Percentiles rank a stretch among this genome's conserved stretches.
Evolutionary conservation across 768 basidiomycete genomes (phyloP).

Genomic region (Tephrocybe sp.): DNA sequence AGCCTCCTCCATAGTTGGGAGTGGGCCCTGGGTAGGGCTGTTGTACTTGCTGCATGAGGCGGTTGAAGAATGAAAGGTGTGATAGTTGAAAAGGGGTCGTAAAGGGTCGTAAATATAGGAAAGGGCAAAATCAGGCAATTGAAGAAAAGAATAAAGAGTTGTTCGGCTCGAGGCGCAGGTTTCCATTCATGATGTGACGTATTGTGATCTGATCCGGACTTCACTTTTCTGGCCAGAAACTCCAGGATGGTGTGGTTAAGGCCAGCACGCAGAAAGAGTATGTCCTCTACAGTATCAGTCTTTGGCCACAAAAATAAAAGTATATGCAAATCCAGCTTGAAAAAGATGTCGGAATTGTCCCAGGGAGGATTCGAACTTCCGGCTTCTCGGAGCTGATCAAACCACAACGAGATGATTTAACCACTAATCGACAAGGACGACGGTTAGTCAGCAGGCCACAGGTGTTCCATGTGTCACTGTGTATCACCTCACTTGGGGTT

Average conservation of each 20-base stretch:
- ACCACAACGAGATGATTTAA: slow-evolving; percentile 3
- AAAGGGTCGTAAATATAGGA: slow-evolving; percentile 1
- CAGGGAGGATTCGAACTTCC: not conserved
- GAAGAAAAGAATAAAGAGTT: not conserved
- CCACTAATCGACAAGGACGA: slow-evolving; percentile 2
- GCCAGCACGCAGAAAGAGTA: too few species aligned
- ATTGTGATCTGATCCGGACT: not conserved
- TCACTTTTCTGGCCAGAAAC: not conserved
- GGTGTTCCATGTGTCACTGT: not conserved
- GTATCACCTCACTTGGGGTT: not conserved
- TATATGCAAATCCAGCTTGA: not conserved
- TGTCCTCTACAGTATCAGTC: too few species aligned
- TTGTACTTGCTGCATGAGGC: slow-evolving; percentile 14
- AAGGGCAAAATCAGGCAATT: not conserved
- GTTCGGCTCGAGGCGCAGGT: not conserved
- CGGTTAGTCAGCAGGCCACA: not conserved
- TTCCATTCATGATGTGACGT: not conserved
- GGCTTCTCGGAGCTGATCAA: not conserved
- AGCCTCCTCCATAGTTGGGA: slow-evolving; percentile 30
- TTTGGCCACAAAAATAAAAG: too few species aligned
- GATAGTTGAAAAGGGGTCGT: not conserved
- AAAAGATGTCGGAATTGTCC: not conserved
- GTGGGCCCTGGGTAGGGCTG: slow-evolving; percentile 39
- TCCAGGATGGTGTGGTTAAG: too few species aligned
- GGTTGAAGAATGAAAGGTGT: not conserved